Evolutionary conservation across 2,329 filamentous ascomycete genomes (phyloP).

Genomic region (Colletotrichum plurivorum): DNA sequence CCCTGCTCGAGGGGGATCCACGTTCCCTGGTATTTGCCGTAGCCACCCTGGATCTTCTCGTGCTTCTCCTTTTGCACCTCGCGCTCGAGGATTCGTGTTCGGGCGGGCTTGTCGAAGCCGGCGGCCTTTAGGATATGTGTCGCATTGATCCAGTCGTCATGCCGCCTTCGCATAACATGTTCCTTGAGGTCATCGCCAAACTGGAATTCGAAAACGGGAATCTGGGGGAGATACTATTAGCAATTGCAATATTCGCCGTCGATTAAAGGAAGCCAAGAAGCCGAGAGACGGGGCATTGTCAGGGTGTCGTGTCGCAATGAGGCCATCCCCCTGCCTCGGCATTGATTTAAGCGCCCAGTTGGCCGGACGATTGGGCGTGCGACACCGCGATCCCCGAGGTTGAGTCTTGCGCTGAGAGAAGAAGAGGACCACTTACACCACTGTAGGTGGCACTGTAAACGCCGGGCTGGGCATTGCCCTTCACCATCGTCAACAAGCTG

Average conservation of each 20-base stretch:
- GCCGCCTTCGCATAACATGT: constrained; percentile 95
- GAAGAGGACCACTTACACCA: constrained; percentile 65
- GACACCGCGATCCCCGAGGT: background rate
- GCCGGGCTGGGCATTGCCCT: constrained; percentile 59
- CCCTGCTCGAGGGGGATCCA: constrained; percentile 94
- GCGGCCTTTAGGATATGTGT: constrained; percentile 98
- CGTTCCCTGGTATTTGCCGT: constrained; percentile 98
- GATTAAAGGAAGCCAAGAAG: background rate
- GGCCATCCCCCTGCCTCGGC: constrained; percentile 22
- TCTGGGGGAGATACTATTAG: constrained; percentile 64
- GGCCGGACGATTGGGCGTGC: background rate
- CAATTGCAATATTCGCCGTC: background rate
- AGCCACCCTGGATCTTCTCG: constrained; percentile 98
- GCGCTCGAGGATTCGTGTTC: constrained; percentile 94
- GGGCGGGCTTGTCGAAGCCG: constrained; percentile 95
- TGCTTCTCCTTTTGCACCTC: constrained; percentile 97
- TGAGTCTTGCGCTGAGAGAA: background rate
- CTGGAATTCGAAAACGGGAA: constrained; percentile 95
- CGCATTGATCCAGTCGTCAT: constrained; percentile 99
- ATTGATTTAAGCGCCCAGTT: constrained; percentile 2
- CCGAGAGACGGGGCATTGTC: background rate
- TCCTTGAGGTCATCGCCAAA: constrained; percentile 82
- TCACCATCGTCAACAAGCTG: constrained; percentile 58
- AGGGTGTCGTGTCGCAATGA: constrained; percentile 24
- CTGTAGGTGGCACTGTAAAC: constrained; percentile 80